phyloP scores from a whole-genome alignment of 352 stramenopile genomes.

The Phytophthora foliorum region DNA sequence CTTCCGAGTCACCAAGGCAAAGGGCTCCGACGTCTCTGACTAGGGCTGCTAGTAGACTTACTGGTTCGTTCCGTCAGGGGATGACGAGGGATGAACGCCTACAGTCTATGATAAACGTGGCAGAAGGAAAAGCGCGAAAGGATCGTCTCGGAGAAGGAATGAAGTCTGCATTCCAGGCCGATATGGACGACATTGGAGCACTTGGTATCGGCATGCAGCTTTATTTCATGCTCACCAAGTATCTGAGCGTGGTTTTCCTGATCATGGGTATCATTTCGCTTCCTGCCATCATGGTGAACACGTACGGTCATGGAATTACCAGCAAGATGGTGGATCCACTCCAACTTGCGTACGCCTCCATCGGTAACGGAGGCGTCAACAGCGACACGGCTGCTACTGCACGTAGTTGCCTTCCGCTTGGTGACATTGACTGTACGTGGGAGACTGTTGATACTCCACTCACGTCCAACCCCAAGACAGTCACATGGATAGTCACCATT shows the following conservation, averaged over 20 bases:
- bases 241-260: slow-evolving; percentile 45
- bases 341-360: slow-evolving; percentile 50
- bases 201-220: slow-evolving; percentile 67
- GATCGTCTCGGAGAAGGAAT: slow-evolving; percentile 50
- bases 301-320: slow-evolving; percentile 57
- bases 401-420: slow-evolving; percentile 45
- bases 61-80: slow-evolving; percentile 15
- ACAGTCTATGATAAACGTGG: slow-evolving; percentile 31
- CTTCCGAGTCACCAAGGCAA: neutral
- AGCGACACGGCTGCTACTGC: slow-evolving; percentile 28
- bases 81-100: slow-evolving; percentile 28
- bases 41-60: slow-evolving; percentile 6
- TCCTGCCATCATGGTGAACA: slow-evolving; percentile 51
- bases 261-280: slow-evolving; percentile 56
- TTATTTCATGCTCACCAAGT: slow-evolving; percentile 72
- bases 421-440: slow-evolving; percentile 56
- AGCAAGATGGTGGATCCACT: slow-evolving; percentile 53
- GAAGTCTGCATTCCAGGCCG: slow-evolving; percentile 43
- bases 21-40: slow-evolving; percentile 4
- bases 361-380: slow-evolving; percentile 59
- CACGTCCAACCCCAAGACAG: slow-evolving; percentile 46
- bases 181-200: slow-evolving; percentile 55
- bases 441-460: slow-evolving; percentile 54
- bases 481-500: slow-evolving; percentile 59
- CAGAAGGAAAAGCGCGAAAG: slow-evolving; percentile 30